phyloP scores from a whole-genome alignment of 495 filamentous ascomycete genomes.

The Penicillium bialowiezense region DNA sequence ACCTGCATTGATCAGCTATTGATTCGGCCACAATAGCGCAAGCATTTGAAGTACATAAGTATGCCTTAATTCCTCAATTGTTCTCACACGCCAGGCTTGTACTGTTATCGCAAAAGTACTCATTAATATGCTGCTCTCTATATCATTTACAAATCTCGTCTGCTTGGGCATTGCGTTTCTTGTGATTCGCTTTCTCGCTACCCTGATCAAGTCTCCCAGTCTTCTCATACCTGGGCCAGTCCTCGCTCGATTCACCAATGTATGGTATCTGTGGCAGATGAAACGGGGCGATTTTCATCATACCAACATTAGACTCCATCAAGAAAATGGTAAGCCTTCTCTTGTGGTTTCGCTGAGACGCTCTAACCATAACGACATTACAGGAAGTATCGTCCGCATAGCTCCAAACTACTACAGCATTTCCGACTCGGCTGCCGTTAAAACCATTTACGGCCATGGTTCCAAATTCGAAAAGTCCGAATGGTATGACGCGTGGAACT shows the following conservation, averaged over 20 bases:
- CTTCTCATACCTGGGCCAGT: constrained; percentile 38
- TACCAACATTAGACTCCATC: constrained; percentile 33
- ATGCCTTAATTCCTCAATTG: too few relatives aligned
- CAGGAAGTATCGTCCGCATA: constrained; percentile 17
- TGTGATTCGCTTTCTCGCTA: background rate
- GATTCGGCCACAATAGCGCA: too few relatives aligned
- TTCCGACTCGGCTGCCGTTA: constrained; percentile 25
- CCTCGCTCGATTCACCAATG: constrained; percentile 46
- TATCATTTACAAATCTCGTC: background rate
- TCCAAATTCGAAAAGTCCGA: constrained; percentile 9
- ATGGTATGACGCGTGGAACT: constrained; percentile 11
- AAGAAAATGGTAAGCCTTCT: background rate
- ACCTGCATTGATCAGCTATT: too few relatives aligned
- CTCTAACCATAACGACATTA: background rate
- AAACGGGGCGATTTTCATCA: constrained; percentile 27
- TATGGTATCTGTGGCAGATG: constrained; percentile 43
- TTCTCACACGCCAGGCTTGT: too few relatives aligned
- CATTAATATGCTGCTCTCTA: background rate
- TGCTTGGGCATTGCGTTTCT: background rate
- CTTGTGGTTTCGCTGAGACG: background rate
- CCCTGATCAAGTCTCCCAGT: background rate
- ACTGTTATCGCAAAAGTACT: too few relatives aligned
- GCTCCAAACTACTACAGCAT: constrained; percentile 39
- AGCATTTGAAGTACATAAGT: too few relatives aligned
- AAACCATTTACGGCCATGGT: constrained; percentile 29